A percentile compares a stretch with the other conserved stretches of the same genome.
Conservation (phyloP, 1,139 yeast species). For the Entelexis paramagnoliae region DNA sequence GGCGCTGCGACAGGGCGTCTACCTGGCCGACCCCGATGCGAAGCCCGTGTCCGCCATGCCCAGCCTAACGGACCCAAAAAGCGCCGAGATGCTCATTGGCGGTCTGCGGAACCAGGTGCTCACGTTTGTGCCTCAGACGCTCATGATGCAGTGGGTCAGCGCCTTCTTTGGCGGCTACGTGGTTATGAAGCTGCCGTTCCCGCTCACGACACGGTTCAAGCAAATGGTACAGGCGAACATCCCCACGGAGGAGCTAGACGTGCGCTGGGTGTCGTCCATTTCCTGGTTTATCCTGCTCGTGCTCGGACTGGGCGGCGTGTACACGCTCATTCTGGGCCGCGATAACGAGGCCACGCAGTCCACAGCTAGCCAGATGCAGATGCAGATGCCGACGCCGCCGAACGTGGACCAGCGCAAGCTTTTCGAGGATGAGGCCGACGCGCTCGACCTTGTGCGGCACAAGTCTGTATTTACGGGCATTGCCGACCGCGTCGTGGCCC, state of each 20-base stretch:
- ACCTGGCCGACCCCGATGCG: constrained; percentile 40
- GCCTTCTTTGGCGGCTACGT: constrained; percentile 89
- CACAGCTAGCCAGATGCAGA: constrained; percentile 22
- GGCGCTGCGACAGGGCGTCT: constrained; percentile 44
- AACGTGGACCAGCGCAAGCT: constrained; percentile 40
- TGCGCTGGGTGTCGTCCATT: constrained; percentile 85
- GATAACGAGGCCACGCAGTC: constrained; percentile 24
- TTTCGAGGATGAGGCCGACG: constrained; percentile 65
- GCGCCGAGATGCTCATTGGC: constrained; percentile 64
- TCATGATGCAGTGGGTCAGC: constrained; percentile 94
- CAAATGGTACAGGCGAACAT: constrained; percentile 87
- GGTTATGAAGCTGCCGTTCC: constrained; percentile 69
- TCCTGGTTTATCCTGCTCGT: constrained; percentile 96
- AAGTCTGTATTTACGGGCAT: constrained; percentile 51
- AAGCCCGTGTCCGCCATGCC: constrained; percentile 34
- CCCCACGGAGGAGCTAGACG: constrained; percentile 73
- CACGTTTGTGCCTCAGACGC: constrained; percentile 80
- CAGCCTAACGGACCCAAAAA: constrained; percentile 62
- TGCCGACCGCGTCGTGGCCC: constrained; percentile 46
- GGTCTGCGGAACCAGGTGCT: constrained; percentile 76
- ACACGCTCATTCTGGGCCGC: constrained; percentile 48
- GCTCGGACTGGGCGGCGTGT: constrained; percentile 74
- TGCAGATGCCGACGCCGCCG: constrained; percentile 26
- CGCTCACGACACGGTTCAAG: constrained; percentile 79
- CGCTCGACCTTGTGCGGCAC: constrained; percentile 55